Evolutionary conservation across 1,139 yeast genomes (phyloP).

Genomic region (Blastobotrys aristatus): DNA sequence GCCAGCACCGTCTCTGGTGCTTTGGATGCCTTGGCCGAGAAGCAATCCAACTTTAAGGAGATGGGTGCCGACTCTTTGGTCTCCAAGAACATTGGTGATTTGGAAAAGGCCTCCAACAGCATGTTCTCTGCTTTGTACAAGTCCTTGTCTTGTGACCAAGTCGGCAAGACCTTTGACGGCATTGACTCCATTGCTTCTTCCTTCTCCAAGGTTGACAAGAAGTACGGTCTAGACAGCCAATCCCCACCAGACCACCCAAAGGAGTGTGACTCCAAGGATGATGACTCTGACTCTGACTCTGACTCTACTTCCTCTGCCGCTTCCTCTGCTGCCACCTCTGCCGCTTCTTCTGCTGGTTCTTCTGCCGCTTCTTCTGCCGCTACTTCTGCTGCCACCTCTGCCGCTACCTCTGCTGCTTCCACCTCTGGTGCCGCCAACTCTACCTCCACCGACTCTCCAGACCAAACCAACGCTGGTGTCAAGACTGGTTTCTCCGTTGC

Average conservation of each 20-base stretch:
- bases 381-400: constrained; percentile 2
- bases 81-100: constrained; percentile 4
- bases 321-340: constrained; percentile 3
- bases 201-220: constrained; percentile 8
- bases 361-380: neutral
- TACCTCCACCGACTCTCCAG: neutral
- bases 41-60: constrained; percentile 5
- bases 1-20: constrained; percentile 3
- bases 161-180: constrained; percentile 8
- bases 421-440: constrained; percentile 1
- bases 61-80: constrained; percentile 11
- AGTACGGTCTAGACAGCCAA: neutral
- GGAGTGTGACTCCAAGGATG: constrained; percentile 2
- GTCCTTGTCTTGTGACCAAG: constrained; percentile 1
- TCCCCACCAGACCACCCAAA: constrained; percentile 8
- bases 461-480: constrained; percentile 7
- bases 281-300: neutral
- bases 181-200: constrained; percentile 8
- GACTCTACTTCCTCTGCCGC: constrained; percentile 2
- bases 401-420: neutral
- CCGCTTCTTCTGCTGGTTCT: constrained; percentile 5
- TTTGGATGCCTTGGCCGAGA: constrained; percentile 4
- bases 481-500: constrained; percentile 8
- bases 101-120: constrained; percentile 7
- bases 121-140: constrained; percentile 5